Evolutionary conservation across 2,329 filamentous ascomycete species (phyloP), one percentile per base, ranked within the genome.

Genomic region (Aspergillus sp.): DNA sequence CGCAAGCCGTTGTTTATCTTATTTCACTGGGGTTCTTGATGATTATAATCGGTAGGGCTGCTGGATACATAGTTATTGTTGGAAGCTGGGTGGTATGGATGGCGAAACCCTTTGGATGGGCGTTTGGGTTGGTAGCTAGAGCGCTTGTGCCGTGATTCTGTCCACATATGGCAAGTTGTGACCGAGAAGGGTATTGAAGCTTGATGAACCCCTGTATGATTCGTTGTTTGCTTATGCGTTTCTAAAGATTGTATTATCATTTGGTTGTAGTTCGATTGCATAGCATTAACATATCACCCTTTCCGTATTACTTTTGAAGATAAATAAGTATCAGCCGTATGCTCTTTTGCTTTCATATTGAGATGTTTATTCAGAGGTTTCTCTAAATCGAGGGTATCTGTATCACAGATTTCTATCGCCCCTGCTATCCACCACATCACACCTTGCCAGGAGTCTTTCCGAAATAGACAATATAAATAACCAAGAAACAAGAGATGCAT

Each of bases 21-120:
- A 51, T 62, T 7, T 51, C 65, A 33, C 55, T 70, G 25, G 64
- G 59, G 0, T 64, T 66, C 42, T 51, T 62, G 3, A 55, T 61
- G 30, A 52, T 67, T 45, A 19, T 69, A 2, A 43, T 69, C 4
- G 57, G 60, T 2, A 62, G 64, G 15, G 54, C 56, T 43, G 60
- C 61, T 3, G 56, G 60, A 2, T 67, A 67, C 27, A 45, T 68
- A 37, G 57, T 66, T 35, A 53, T 68, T 17, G 46, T 68, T 30
- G 61, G 60, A 4, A 62, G 58, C 17, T 70, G 67, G 67, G 52
- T 70, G 23, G 45, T 65, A 10, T 70, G 67, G 67, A 56, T 69
- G 45, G 54, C 57, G 2, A 60, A 50, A 37, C 67, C 67, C 1
- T 61, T 69, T 54, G 60, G 58, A 0, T 66, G 63, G 61, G 45